Evolutionary conservation across 1,284 basidiomycete species (phyloP).

Genomic region (Leccinum holopus): DNA sequence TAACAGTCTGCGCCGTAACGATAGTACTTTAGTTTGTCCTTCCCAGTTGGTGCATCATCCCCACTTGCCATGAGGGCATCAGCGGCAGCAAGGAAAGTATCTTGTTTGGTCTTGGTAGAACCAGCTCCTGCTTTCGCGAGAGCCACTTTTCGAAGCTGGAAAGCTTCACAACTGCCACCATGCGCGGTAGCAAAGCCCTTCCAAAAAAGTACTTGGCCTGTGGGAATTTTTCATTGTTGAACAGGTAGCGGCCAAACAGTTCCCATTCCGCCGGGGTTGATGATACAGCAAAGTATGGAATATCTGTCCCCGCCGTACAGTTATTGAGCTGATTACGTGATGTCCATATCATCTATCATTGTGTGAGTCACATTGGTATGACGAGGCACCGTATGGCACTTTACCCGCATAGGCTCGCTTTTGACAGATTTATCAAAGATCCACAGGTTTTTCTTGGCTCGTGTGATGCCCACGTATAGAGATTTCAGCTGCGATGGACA

Average conservation of each 20-base stretch:
- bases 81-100: constrained; percentile 48
- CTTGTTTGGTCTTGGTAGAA: constrained; percentile 24
- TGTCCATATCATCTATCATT: constrained; percentile 49
- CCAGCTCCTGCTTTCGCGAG: constrained; percentile 28
- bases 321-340: constrained; percentile 42
- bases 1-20: constrained; percentile 57
- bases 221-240: constrained; percentile 53
- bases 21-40: constrained; percentile 42
- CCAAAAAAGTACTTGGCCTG: constrained; percentile 65
- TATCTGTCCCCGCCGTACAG: constrained; percentile 40
- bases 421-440: constrained; percentile 60
- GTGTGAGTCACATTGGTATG: not conserved
- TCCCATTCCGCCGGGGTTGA: constrained; percentile 58
- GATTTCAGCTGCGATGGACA: constrained; percentile 52
- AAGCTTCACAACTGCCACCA: constrained; percentile 50
- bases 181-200: constrained; percentile 45
- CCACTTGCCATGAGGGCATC: constrained; percentile 48
- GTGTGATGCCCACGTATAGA: constrained; percentile 68
- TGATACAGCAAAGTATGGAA: constrained; percentile 49
- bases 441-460: constrained; percentile 67
- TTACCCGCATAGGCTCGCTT: constrained; percentile 58
- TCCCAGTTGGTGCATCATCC: constrained; percentile 25
- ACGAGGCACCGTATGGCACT: constrained; percentile 7
- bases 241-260: constrained; percentile 49
- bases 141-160: constrained; percentile 44